Evolutionary conservation across 345 rosid genomes (phyloP), one percentile per base, ranked within the genome.

Genomic region (Excoecaria cochinchinensis): DNA sequence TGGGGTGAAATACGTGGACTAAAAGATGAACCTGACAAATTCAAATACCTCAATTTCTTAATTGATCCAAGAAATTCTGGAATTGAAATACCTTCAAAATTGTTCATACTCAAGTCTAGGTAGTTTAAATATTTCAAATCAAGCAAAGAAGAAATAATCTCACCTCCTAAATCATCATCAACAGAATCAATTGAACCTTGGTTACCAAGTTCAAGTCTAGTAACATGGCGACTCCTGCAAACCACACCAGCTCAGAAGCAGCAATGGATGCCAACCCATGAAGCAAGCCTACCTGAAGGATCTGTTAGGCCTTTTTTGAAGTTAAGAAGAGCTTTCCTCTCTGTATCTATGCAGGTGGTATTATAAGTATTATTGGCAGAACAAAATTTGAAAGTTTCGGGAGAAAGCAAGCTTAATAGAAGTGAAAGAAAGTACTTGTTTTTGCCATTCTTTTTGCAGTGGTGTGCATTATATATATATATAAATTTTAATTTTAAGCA

Each of bases 81-180:
- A 31, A 79, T 36, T 17, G 55, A 39, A 5, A n/a, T 69, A 31
- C 72, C 72, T 51, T 11, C 42, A n/a, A 79, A 79, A 44, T 50
- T 42, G 44, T 79, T 79, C 31, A 16, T 22, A n/a, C 82, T 79
- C 25, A 79, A 42, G 70, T 79, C 79, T 51, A 79, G 71, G 76
- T 75, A 79, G 0, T 48, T 69, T n/a, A 79, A 65, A 21, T 75
- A 44, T n/a, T 71, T 76, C 72, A 80, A 69, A 12, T 75, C 62
- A 48, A 71, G 68, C 55, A 80, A 42, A 59, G 83, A 75, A 55
- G 76, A 21, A 71, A 40, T 71, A 24, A 80, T 65, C 76, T 75
- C 56, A 48, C 79, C 83, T 3, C 62, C 14, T 19, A 76, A 48
- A 11, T 57, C 58, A 44, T 7, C 50, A 46, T 50, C 38, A 53